Evolutionary conservation across 805 yeast genomes (phyloP), one percentile per base, ranked within the genome.

Genomic region (Kuraishia cidri): DNA sequence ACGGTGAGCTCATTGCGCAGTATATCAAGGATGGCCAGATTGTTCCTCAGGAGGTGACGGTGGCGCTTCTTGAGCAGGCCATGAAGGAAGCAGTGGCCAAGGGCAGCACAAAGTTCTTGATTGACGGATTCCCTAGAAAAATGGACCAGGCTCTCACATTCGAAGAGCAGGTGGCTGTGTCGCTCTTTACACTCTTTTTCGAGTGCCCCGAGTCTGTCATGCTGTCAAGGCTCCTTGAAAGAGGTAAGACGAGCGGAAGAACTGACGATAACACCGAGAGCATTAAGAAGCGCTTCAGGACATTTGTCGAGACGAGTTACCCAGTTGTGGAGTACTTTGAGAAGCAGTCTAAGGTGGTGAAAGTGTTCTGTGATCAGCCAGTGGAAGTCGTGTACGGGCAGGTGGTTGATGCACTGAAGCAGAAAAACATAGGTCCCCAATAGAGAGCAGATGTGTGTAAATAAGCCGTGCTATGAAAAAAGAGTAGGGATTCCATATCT

Each of bases 81-180:
- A 87, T 90, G 60, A 47, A 60, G 25, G 79, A 69, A 22, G 60
- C 69, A 31, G 53, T 56, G 41, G 39, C 45, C 3, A 51, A 64
- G n/a, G 79, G 82, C 11, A 64, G 59, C 16, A 67, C 66, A 33
- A 75, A 75, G 44, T 90, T 88, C 55, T 63, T 90, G 47, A 77
- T 90, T 33, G 98, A 90, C 55, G 98, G 98, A 1, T 90, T 92
- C 71, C 98, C 98, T 31, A 74, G 97, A 54, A 86, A 88, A 55
- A 90, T 92, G 97, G 97, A 92, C 59, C 98, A 90, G 64, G 97
- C 97, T 1, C 38, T 81, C 26, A 82, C 90, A n/a, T 90, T 90
- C 54, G 97, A 90, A 60, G 75, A 81, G 25, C 64, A 74, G 50
- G 55, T 77, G 46, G 92, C 76, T 47, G 79, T 68, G 55, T 79